Base-by-base conservation (phyloP, 2,329 filamentous ascomycete species). In the Tolypocladium amazonense region DNA sequence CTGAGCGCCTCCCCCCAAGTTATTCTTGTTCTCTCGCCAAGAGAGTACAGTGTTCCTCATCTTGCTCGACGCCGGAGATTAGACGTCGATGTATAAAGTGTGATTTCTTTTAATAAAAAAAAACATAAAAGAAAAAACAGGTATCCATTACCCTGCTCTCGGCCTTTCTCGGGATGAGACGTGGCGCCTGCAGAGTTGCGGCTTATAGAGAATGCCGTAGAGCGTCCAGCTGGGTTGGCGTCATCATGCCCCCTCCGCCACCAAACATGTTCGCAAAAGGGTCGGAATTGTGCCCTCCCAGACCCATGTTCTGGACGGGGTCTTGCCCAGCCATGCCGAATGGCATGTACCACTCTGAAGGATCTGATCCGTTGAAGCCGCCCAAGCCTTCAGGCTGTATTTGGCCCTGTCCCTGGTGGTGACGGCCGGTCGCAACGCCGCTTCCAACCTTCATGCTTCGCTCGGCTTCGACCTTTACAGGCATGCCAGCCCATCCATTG, bases 321-420 rank as follows among this genome's bases (percentile, higher is more conserved):
- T 85, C 83, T 0, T 89, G 86, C 25, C 91, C 89, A 61, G 94
- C 89, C 74, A 96, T 85, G 70, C 96, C 95, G 74, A 96, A 96
- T 1, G 92, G 91, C 78, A 96, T 86, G 72, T 95, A 96, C 90
- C 92, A 97, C 6, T 89, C 90, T 58, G 87, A 88, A 57, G 77
- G 75, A 62, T 84, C 81, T 41, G 74, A 74, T 4, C 69, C 70
- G 56, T 58, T 62, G 56, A 71, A 68, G 45, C 62, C 65, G 38
- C 63, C 62, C 55, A 69, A 59, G 27, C 60, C 64, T 43, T 66
- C 65, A 11, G 60, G 58, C 25, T 64, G 57, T 45, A 65, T 61
- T 14, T 63, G 59, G n/a, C 60, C 59, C 37, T 68, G 66, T 8
- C 55, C 66, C 58, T 69, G 61, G 30, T 65, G 65, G 9, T 70